A percentile compares a stretch with the other conserved stretches of the same genome.
These are phyloP conservation scores for Phytophthora megakarya DNA, from an alignment of 352 stramenopile genomes.

Conservation along the genomic window DNA sequence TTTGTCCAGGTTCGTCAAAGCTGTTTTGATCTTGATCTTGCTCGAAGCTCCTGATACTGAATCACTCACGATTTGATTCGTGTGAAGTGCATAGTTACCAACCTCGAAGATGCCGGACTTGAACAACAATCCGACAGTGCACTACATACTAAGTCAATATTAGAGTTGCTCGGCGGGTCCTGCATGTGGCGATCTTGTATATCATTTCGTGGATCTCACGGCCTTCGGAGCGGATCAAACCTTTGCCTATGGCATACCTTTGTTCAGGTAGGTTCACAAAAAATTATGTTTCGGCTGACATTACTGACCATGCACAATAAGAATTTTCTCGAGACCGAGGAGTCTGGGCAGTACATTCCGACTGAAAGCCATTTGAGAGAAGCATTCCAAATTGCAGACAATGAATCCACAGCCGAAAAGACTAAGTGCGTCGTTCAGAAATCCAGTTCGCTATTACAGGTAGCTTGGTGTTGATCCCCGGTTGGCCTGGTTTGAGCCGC, in stretches of 20 bases:
- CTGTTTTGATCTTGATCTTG: neutral
- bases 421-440: slow-evolving; percentile 30
- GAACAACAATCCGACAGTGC: neutral
- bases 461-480: slow-evolving; percentile 4
- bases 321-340: slow-evolving; percentile 28
- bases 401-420: slow-evolving; percentile 16
- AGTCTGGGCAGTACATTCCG: slow-evolving; percentile 38
- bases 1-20: slow-evolving; percentile 30
- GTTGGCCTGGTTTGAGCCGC: neutral
- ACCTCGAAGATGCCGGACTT: neutral
- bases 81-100: slow-evolving; percentile 7
- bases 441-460: slow-evolving; percentile 44
- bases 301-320: slow-evolving; percentile 13
- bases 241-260: slow-evolving; percentile 42
- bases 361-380: slow-evolving; percentile 24
- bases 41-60: neutral
- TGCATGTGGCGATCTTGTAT: slow-evolving; percentile 52
- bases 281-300: neutral
- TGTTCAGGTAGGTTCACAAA: slow-evolving; percentile 26
- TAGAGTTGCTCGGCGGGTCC: slow-evolving; percentile 20
- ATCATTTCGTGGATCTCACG: neutral
- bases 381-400: slow-evolving; percentile 7
- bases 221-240: neutral
- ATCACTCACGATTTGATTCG: neutral
- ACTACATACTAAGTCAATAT: slow-evolving; percentile 3